A percentile compares a stretch with the other conserved stretches of the same genome.
Conservation (phyloP, 1,284 basidiomycete species). For the Moesziomyces parantarcticus region DNA sequence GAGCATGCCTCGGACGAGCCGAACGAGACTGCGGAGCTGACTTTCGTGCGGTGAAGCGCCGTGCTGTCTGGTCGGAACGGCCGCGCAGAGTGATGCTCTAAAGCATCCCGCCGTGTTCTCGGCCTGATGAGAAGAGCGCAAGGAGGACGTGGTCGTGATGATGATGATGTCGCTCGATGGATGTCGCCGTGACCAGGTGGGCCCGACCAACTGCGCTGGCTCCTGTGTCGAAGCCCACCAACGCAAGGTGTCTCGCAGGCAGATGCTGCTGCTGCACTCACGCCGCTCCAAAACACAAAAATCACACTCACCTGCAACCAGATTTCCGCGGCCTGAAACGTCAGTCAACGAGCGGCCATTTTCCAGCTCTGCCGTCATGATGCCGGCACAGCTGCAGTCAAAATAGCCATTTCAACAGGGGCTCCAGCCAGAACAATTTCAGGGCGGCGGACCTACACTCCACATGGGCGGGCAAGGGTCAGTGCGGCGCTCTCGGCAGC, state of each 20-base stretch:
- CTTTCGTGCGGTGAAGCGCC: too few species aligned
- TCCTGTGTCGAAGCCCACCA: neutral
- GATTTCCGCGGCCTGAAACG: neutral
- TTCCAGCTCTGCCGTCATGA: neutral
- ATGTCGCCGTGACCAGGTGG: neutral
- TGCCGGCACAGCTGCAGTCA: neutral
- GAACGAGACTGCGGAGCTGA: neutral
- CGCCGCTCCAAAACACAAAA: neutral
- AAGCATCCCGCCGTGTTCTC: too few species aligned
- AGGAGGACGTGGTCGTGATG: neutral
- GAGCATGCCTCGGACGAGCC: constrained; percentile 1
- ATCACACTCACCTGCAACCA: neutral
- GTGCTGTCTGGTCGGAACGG: neutral
- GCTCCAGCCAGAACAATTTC: neutral
- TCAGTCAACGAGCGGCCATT: neutral
- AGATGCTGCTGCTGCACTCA: neutral
- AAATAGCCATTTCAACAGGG: neutral
- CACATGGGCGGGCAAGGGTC: neutral
- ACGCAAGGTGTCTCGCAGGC: neutral
- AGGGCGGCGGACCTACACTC: neutral
- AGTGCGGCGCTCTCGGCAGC: too few species aligned
- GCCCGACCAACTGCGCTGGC: too few species aligned
- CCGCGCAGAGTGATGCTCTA: too few species aligned
- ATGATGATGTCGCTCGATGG: neutral
- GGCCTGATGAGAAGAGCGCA: neutral